Percentiles rank a stretch among this genome's conserved stretches.
Conservation (phyloP, 257 asterid genomes). For the Echium plantagineum region DNA sequence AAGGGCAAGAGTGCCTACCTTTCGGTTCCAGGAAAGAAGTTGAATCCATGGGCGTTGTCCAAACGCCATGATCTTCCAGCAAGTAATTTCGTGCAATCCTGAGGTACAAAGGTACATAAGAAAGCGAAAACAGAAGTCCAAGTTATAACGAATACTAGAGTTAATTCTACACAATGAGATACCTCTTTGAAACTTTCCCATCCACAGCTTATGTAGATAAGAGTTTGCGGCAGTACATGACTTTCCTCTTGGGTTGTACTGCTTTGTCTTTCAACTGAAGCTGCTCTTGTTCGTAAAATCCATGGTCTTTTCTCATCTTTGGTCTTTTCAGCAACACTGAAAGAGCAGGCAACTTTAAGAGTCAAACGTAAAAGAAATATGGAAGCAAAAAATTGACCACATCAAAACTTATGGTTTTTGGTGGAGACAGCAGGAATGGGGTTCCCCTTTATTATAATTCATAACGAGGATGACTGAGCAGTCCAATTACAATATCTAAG, state of each 20-base stretch:
- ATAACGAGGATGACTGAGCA: too few relatives aligned
- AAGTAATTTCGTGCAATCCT: slow-evolving; percentile 75
- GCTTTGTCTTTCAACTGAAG: slow-evolving; percentile 41
- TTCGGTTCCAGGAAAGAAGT: slow-evolving; percentile 88
- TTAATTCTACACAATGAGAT: slow-evolving; percentile 1
- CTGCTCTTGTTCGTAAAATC: slow-evolving; percentile 70
- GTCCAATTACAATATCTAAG: too few relatives aligned
- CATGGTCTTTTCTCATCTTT: slow-evolving; percentile 79
- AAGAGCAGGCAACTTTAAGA: too few relatives aligned
- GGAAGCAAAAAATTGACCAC: too few relatives aligned
- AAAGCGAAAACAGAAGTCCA: neutral
- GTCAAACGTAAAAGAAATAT: too few relatives aligned
- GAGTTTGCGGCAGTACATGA: slow-evolving; percentile 58
- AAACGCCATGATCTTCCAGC: slow-evolving; percentile 63
- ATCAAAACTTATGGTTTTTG: too few relatives aligned
- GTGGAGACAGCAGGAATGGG: too few relatives aligned
- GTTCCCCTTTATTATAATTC: too few relatives aligned
- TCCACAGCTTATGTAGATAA: slow-evolving; percentile 86
- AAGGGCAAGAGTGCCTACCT: slow-evolving; percentile 37
- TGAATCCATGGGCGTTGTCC: slow-evolving; percentile 81
- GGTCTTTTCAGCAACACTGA: slow-evolving; percentile 30
- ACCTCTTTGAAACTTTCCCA: slow-evolving; percentile 97
- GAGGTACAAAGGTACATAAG: slow-evolving; percentile 16
- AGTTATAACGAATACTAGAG: neutral
- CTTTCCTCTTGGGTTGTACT: slow-evolving; percentile 32